Conservation (phyloP, 352 stramenopile genomes). For the Pythium brassicae region DNA sequence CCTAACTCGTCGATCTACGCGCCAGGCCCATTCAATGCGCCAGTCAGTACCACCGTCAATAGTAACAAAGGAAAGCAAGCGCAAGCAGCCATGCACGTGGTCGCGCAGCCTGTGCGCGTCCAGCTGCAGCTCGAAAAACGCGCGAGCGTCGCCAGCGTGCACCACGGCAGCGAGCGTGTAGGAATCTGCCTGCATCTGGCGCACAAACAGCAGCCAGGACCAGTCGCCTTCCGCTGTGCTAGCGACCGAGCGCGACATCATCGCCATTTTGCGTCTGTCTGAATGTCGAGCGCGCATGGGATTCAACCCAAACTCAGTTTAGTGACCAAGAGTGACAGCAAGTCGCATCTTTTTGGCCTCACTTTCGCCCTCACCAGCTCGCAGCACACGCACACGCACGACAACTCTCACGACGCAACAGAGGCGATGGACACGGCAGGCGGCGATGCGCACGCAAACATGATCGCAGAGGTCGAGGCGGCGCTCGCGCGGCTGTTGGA, state of each 20-base stretch:
- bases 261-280: too few relatives aligned
- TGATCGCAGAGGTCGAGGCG: conserved; percentile 63
- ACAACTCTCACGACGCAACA: conserved; percentile 4
- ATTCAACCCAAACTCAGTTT: not conserved
- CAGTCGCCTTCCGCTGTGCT: conserved; percentile 13
- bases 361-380: too few relatives aligned
- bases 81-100: not conserved
- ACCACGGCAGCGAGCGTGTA: conserved; percentile 37
- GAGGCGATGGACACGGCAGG: not conserved
- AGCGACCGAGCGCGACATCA: conserved; percentile 30
- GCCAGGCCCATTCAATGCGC: too few relatives aligned
- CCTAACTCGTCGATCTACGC: conserved; percentile 56
- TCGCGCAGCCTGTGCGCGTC: conserved; percentile 2
- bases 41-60: not conserved
- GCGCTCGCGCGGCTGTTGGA: conserved; percentile 58
- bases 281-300: not conserved
- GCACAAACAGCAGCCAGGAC: conserved; percentile 48
- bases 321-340: not conserved
- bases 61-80: not conserved
- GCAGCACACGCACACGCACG: too few relatives aligned
- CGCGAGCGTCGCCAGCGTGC: not conserved
- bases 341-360: too few relatives aligned
- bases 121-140: conserved; percentile 35
- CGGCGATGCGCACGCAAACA: conserved; percentile 1
- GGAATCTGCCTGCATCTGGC: conserved; percentile 10